phyloP scores from a whole-genome alignment of 208 protist genomes.

The Leishmania tarentolae region DNA sequence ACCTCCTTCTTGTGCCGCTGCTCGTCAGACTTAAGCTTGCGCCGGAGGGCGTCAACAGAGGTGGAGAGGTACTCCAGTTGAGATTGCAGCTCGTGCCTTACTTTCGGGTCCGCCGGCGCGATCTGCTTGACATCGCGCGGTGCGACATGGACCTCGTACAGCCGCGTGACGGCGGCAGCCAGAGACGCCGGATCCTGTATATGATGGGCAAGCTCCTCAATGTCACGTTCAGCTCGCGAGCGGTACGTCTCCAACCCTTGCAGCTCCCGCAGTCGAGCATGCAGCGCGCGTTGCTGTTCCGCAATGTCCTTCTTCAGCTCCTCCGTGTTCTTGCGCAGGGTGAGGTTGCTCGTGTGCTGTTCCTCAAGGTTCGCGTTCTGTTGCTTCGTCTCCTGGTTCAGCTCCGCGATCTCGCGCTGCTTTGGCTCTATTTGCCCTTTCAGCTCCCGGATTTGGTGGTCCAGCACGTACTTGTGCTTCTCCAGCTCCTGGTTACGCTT shows the following conservation, averaged over 20 bases:
- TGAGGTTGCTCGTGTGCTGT: conserved; percentile 90
- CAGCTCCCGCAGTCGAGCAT: conserved; percentile 71
- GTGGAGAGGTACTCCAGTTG: conserved; percentile 94
- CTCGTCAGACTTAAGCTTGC: conserved; percentile 90
- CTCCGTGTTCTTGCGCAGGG: conserved; percentile 87
- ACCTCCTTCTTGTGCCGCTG: conserved; percentile 91
- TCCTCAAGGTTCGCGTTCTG: conserved; percentile 92
- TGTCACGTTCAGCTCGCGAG: conserved; percentile 79
- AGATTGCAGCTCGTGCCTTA: conserved; percentile 89
- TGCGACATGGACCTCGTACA: conserved; percentile 90
- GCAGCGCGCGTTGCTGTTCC: conserved; percentile 84
- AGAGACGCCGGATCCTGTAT: conserved; percentile 92
- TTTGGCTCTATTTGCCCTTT: conserved; percentile 97
- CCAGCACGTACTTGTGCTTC: conserved; percentile 98
- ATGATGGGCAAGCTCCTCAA: conserved; percentile 79
- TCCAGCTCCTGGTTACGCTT: conserved; percentile 98
- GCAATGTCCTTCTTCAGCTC: conserved; percentile 91
- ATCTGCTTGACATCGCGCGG: conserved; percentile 67
- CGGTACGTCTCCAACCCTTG: conserved; percentile 91
- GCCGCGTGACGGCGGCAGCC: conserved; percentile 72
- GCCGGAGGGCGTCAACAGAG: conserved; percentile 92
- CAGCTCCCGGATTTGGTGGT: conserved; percentile 97
- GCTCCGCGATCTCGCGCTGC: conserved; percentile 92
- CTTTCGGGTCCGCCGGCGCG: conserved; percentile 65
- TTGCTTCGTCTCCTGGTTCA: conserved; percentile 92